These are phyloP conservation scores for Ganoderma meredithae DNA, from an alignment of 1,284 basidiomycete species.

Conservation along the genomic window DNA sequence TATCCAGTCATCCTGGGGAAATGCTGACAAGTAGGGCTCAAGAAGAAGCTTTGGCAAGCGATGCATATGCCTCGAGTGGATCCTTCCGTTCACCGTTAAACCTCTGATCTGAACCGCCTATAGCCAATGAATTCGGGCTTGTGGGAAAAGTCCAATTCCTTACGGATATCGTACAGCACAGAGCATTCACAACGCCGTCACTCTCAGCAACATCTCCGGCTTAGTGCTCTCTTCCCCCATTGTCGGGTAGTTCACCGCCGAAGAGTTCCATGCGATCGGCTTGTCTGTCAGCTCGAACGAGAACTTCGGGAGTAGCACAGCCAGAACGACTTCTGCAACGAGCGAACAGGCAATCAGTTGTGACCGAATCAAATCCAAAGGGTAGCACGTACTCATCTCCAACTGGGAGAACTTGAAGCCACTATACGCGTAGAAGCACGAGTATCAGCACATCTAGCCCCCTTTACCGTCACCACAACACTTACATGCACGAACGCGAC, in stretches of 20 bases:
- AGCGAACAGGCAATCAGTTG: not conserved
- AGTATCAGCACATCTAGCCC: not conserved
- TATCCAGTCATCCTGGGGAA: not conserved
- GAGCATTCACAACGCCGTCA: conserved; percentile 10
- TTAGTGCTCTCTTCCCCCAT: conserved; percentile 30
- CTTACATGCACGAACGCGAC: conserved; percentile 11
- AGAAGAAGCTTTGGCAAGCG: not conserved
- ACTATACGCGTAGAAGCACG: not conserved
- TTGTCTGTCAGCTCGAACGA: conserved; percentile 23
- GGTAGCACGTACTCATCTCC: conserved; percentile 9
- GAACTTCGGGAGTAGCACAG: conserved; percentile 21
- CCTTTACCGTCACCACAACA: not conserved
- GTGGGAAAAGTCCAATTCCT: not conserved
- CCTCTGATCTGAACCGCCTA: too few relatives aligned
- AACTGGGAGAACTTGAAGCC: conserved; percentile 15
- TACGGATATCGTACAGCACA: not conserved
- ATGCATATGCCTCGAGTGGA: not conserved
- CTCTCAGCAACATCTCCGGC: conserved; percentile 30
- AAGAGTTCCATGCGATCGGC: conserved; percentile 35
- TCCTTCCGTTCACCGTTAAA: too few relatives aligned
- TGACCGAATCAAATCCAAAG: too few relatives aligned
- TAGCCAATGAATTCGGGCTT: not conserved
- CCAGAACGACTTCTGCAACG: conserved; percentile 25
- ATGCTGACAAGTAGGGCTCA: not conserved
- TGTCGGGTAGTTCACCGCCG: conserved; percentile 32